Conservation (phyloP, 257 asterid species). For the Ajuga chamaepitys region DNA sequence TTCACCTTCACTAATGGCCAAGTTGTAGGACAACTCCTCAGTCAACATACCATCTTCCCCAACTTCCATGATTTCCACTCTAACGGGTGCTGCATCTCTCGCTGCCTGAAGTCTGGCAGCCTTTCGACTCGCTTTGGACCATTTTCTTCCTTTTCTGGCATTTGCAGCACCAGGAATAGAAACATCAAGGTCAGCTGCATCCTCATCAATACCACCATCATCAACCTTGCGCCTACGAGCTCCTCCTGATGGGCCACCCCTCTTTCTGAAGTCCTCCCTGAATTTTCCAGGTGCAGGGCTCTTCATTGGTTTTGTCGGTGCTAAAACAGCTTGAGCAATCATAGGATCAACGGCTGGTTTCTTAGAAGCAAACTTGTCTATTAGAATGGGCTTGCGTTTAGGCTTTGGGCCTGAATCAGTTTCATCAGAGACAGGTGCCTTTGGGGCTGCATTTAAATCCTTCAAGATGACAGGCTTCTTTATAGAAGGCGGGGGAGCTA, state of each 20-base stretch:
- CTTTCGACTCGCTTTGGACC: slow-evolving; percentile 95
- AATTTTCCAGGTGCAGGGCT: slow-evolving; percentile 54
- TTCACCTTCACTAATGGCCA: slow-evolving; percentile 93
- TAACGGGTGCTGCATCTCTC: slow-evolving; percentile 86
- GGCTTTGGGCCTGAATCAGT: slow-evolving; percentile 33
- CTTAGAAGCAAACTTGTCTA: slow-evolving; percentile 93
- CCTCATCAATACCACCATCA: slow-evolving; percentile 45
- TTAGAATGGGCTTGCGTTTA: slow-evolving; percentile 74
- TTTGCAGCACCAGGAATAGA: slow-evolving; percentile 68
- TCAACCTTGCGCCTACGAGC: slow-evolving; percentile 55
- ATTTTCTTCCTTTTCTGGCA: slow-evolving; percentile 85
- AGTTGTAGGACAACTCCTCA: slow-evolving; percentile 81
- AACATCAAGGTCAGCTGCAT: slow-evolving; percentile 55
- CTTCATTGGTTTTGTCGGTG: slow-evolving; percentile 72
- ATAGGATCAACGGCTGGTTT: slow-evolving; percentile 71
- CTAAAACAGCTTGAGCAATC: slow-evolving; percentile 69
- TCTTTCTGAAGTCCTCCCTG: slow-evolving; percentile 67
- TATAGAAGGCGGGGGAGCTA: slow-evolving; percentile 50
- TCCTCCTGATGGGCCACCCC: slow-evolving; percentile 46
- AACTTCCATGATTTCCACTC: slow-evolving; percentile 89
- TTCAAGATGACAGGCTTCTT: slow-evolving; percentile 76
- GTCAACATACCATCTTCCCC: slow-evolving; percentile 83
- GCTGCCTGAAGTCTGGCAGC: slow-evolving; percentile 96
- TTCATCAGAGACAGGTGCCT: slow-evolving; percentile 32
- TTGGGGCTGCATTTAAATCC: slow-evolving; percentile 66